Conservation (phyloP, 441 rosid species). For the Aquilaria agallochum region DNA sequence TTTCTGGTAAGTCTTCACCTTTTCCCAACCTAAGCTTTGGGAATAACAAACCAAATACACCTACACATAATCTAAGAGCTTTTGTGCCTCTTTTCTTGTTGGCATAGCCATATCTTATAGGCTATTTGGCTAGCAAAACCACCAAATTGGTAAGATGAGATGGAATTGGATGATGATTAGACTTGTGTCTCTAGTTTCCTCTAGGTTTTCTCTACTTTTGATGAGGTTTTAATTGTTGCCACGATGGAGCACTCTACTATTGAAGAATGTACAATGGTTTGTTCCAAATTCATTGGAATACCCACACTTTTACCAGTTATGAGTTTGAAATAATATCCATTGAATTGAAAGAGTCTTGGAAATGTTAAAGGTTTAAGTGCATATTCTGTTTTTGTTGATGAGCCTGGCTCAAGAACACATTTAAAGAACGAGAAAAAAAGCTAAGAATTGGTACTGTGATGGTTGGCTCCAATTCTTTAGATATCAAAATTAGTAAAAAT, state of each 20-base stretch:
- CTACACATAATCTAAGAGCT: slow-evolving; percentile 73
- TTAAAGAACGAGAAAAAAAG: slow-evolving; percentile 33
- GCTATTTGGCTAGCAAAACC: slow-evolving; percentile 66
- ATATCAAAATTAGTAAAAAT: slow-evolving; percentile 69
- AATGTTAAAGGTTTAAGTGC: slow-evolving; percentile 23
- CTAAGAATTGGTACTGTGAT: slow-evolving; percentile 14
- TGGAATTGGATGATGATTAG: slow-evolving; percentile 58
- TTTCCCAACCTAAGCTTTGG: slow-evolving; percentile 82
- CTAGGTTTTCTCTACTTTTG: slow-evolving; percentile 78
- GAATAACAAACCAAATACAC: slow-evolving; percentile 64
- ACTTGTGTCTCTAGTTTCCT: slow-evolving; percentile 69
- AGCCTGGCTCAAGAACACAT: slow-evolving; percentile 35
- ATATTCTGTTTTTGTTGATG: slow-evolving; percentile 17
- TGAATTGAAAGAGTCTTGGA: slow-evolving; percentile 24
- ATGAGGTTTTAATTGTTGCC: slow-evolving; percentile 57
- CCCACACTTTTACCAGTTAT: slow-evolving; percentile 80
- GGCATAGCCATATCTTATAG: slow-evolving; percentile 97
- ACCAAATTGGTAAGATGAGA: slow-evolving; percentile 38
- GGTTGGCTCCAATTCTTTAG: slow-evolving; percentile 86
- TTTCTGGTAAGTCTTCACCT: slow-evolving; percentile 52
- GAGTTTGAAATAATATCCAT: slow-evolving; percentile 56
- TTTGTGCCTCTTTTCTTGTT: slow-evolving; percentile 75
- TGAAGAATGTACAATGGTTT: slow-evolving; percentile 28
- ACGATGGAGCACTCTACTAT: slow-evolving; percentile 34
- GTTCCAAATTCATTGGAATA: slow-evolving; percentile 42